Evolutionary conservation across 2,329 filamentous ascomycete genomes (phyloP).

Genomic region (Chaetomium olivaceum): DNA sequence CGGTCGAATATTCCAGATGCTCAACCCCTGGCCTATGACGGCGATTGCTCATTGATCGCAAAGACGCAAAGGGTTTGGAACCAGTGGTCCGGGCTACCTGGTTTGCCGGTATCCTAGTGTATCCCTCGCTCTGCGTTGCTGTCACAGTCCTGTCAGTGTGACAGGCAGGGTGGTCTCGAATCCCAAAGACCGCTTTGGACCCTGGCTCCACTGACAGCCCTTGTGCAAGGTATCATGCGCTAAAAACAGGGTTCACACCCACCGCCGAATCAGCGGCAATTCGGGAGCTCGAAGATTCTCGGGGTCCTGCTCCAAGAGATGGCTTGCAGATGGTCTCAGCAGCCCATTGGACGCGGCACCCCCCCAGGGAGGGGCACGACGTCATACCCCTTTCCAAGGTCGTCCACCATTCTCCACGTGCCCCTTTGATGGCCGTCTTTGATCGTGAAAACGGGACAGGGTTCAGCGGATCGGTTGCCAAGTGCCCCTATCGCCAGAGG

Average conservation of each 20-base stretch:
- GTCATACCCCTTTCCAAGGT: slow-evolving; percentile 25
- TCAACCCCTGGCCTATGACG: background rate
- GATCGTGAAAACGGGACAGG: slow-evolving; percentile 5
- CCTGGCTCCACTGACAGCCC: slow-evolving; percentile 12
- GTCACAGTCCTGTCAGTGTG: slow-evolving; percentile 9
- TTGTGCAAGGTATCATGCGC: slow-evolving; percentile 19
- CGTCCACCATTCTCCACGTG: slow-evolving; percentile 10
- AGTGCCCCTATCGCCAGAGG: background rate
- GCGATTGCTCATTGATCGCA: background rate
- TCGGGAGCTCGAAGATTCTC: slow-evolving; percentile 30
- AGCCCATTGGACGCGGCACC: slow-evolving; percentile 22
- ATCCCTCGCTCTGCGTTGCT: background rate
- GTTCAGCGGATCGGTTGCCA: background rate
- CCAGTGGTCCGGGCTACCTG: background rate
- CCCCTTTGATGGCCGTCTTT: background rate
- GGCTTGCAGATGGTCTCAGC: slow-evolving; percentile 30
- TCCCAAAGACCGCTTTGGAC: background rate
- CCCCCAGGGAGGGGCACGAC: slow-evolving; percentile 18
- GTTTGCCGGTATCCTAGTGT: too few species aligned
- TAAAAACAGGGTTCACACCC: slow-evolving; percentile 32
- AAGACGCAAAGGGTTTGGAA: background rate
- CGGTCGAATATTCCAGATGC: background rate
- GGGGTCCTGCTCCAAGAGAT: slow-evolving; percentile 34
- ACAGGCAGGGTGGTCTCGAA: slow-evolving; percentile 13
- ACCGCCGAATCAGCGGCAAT: slow-evolving; percentile 27